Evolutionary conservation across 805 yeast species (phyloP).

Genomic region (Millerozyma miso): DNA sequence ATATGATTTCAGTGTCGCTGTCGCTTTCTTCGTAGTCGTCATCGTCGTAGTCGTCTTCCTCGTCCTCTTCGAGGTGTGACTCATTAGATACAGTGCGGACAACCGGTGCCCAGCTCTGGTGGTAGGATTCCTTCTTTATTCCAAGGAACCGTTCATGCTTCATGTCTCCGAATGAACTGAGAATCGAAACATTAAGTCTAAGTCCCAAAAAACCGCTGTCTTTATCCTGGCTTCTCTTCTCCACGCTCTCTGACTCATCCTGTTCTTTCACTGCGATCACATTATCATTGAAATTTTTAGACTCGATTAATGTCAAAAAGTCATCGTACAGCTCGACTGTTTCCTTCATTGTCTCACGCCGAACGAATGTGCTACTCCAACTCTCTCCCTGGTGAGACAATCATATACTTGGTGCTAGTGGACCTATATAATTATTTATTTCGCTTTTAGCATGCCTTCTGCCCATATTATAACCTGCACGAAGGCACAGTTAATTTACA

Average conservation of each 20-base stretch:
- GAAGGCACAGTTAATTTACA: neutral
- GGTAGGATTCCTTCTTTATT: neutral
- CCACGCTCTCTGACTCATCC: conserved; percentile 2
- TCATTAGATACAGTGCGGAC: neutral
- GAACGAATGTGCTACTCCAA: too few relatives aligned
- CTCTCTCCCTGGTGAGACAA: too few relatives aligned
- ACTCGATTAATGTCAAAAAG: conserved; percentile 20
- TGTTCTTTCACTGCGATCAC: conserved; percentile 6
- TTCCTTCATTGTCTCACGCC: conserved; percentile 2
- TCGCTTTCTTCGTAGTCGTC: conserved; percentile 2
- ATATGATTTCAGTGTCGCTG: neutral
- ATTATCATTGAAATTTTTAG: conserved; percentile 13
- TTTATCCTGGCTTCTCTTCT: neutral
- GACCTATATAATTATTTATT: too few relatives aligned
- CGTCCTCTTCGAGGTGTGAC: conserved; percentile 5
- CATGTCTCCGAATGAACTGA: neutral
- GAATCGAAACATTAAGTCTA: neutral
- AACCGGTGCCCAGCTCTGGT: neutral
- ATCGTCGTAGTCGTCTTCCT: conserved; percentile 9
- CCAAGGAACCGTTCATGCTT: neutral
- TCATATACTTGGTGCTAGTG: too few relatives aligned
- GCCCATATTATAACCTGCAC: neutral
- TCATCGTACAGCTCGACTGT: conserved; percentile 23
- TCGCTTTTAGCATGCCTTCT: neutral
- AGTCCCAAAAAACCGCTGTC: neutral